Evolutionary conservation across 331 rosid species (phyloP).

Genomic region (Malus hybrid): DNA sequence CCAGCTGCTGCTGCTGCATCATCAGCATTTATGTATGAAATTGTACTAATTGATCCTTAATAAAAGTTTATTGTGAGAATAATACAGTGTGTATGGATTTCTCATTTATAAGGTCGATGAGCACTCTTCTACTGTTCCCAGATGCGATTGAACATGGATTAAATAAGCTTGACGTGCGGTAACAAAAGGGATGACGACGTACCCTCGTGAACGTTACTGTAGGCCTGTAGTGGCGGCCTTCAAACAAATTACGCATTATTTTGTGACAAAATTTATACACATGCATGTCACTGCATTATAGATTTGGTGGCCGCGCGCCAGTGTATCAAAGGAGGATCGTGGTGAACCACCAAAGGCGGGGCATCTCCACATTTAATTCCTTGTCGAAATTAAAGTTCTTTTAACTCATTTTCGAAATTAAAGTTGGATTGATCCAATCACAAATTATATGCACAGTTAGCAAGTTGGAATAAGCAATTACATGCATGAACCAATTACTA

Average conservation of each 20-base stretch:
- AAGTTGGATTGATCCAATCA: not conserved
- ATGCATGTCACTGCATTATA: not conserved
- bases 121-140: not conserved
- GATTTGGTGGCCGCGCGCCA: not conserved
- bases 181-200: not conserved
- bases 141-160: not conserved
- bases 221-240: not conserved
- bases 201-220: not conserved
- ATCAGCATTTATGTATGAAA: not conserved
- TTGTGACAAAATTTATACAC: not conserved
- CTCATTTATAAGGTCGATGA: not conserved
- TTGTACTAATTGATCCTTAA: not conserved
- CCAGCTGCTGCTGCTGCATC: constrained; percentile 21
- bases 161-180: not conserved
- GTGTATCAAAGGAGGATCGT: not conserved
- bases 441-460: too few relatives aligned
- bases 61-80: not conserved
- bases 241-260: not conserved
- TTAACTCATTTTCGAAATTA: not conserved
- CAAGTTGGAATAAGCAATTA: not conserved
- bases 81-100: not conserved
- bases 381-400: too few relatives aligned
- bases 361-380: not conserved
- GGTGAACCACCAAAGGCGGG: not conserved
- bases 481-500: not conserved